Evolutionary conservation across 73 alveolate species (phyloP), one percentile per base, ranked within the genome.

Genomic region (Paraurostyla sp.): DNA sequence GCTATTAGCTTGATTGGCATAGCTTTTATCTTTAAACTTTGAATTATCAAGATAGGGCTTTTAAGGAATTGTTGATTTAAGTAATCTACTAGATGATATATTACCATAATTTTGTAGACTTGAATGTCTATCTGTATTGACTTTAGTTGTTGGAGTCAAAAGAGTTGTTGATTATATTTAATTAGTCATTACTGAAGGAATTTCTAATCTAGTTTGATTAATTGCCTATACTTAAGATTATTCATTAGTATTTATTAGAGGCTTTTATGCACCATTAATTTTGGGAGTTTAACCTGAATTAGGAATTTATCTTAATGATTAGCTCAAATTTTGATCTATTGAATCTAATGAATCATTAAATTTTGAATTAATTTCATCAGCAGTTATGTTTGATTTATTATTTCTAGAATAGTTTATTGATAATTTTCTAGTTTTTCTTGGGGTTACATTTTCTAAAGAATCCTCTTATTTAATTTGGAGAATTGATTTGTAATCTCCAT

Each of bases 91-190:
- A 40, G 0, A 6, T 9, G 35, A 22, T 7, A 22, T 15, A 18
- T 13, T 9, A 15, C 13, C 32, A 16, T 40, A 38, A 38, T 9
- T 27, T 65, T 35, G 58, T n/a, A n/a, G 13, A 18, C 1, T 38
- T 38, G 38, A 38, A 1, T 65, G 60, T 65, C 82, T 65, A 18
- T 65, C 82, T 18, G 82, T 65, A 65, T 65, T 65, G 9, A 65
- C 0, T 40, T 65, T 65, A 16, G 82, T 65, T 15, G 82, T 65
- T 16, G 82, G 82, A 0, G 82, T 65, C 15, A 65, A 38, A n/a
- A 59, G 11, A 25, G 76, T 25, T 4, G 11, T 11, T 59, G 2
- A 59, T 7, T 25, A 4, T 11, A 2, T n/a, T 23, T 7, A 4
- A 20, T 7, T 6, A 7, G 6, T 27, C 6, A 25, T 22, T 22